Conservation (phyloP, 495 filamentous ascomycete species). For the Aspergillus sclerotioniger region DNA sequence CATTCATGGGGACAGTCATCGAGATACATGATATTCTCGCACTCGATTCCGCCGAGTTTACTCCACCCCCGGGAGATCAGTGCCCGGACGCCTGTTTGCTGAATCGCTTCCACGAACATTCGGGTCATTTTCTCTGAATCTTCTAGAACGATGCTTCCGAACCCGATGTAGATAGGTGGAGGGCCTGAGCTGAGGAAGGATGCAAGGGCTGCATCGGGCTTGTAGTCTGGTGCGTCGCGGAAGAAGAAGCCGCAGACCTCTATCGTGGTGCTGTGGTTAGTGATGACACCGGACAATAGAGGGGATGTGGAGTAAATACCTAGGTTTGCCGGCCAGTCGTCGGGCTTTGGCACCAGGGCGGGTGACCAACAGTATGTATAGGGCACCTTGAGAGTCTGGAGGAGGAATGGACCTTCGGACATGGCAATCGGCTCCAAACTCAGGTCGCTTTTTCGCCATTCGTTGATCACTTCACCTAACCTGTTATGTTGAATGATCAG, state of each 20-base stretch:
- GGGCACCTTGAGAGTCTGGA: constrained; percentile 46
- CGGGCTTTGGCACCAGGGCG: constrained; percentile 55
- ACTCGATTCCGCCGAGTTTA: constrained; percentile 42
- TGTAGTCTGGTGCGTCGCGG: constrained; percentile 42
- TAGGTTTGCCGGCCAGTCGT: constrained; percentile 56
- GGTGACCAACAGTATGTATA: constrained; percentile 63
- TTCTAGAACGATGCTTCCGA: constrained; percentile 61
- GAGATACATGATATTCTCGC: constrained; percentile 47
- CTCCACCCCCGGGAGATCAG: constrained; percentile 61
- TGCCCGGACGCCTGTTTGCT: constrained; percentile 48
- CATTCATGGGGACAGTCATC: constrained; percentile 63
- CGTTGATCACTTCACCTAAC: constrained; percentile 55
- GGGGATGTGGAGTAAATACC: constrained; percentile 12
- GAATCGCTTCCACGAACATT: constrained; percentile 50
- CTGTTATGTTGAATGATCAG: constrained; percentile 18
- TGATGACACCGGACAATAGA: not conserved
- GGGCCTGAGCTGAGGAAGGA: constrained; percentile 49
- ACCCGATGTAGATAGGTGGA: constrained; percentile 61
- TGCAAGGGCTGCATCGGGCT: constrained; percentile 41
- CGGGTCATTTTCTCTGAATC: constrained; percentile 49
- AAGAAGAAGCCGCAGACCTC: constrained; percentile 61
- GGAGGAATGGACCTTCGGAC: constrained; percentile 24
- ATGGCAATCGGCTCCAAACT: constrained; percentile 45
- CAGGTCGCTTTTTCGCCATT: constrained; percentile 43
- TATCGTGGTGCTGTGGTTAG: constrained; percentile 6